Evolutionary conservation across 2,329 filamentous ascomycete genomes (phyloP).

Genomic region (Phialophora verrucosa): DNA sequence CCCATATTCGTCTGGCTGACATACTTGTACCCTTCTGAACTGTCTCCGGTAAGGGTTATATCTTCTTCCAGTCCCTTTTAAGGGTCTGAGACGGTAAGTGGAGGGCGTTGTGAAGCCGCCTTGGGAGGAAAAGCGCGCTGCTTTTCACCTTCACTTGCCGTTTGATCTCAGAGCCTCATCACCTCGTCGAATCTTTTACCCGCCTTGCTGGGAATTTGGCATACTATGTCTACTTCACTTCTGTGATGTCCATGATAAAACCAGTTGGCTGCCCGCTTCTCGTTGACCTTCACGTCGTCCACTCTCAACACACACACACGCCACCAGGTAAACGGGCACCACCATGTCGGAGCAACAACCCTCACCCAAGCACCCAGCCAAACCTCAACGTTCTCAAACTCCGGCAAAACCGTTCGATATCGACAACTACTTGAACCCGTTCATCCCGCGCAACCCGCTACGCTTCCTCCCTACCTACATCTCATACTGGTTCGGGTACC

Average conservation of each 20-base stretch:
- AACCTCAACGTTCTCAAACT: constrained; percentile 6
- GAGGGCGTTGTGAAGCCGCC: not conserved
- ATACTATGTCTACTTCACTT: not conserved
- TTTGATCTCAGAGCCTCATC: constrained; percentile 5
- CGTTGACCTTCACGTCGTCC: not conserved
- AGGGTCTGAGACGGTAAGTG: constrained; percentile 3
- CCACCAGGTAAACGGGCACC: not conserved
- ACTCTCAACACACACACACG: not conserved
- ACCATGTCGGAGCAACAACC: constrained; percentile 4
- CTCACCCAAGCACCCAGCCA: not conserved
- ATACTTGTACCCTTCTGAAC: not conserved
- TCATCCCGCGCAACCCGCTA: constrained; percentile 68
- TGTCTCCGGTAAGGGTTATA: not conserved
- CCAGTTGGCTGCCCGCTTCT: not conserved
- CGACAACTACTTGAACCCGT: constrained; percentile 74
- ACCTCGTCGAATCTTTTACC: constrained; percentile 14
- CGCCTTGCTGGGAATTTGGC: constrained; percentile 7
- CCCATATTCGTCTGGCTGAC: not conserved
- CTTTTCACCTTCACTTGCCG: constrained; percentile 1
- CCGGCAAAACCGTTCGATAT: constrained; percentile 65
- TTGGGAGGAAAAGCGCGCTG: not conserved
- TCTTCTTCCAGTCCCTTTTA: not conserved
- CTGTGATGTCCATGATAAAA: constrained; percentile 1
- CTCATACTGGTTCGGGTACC: constrained; percentile 71
- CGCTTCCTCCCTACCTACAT: constrained; percentile 68